These are phyloP conservation scores for Planoprotostelium fungivorum DNA, from an alignment of 78 protist genomes.

Conservation along the genomic window DNA sequence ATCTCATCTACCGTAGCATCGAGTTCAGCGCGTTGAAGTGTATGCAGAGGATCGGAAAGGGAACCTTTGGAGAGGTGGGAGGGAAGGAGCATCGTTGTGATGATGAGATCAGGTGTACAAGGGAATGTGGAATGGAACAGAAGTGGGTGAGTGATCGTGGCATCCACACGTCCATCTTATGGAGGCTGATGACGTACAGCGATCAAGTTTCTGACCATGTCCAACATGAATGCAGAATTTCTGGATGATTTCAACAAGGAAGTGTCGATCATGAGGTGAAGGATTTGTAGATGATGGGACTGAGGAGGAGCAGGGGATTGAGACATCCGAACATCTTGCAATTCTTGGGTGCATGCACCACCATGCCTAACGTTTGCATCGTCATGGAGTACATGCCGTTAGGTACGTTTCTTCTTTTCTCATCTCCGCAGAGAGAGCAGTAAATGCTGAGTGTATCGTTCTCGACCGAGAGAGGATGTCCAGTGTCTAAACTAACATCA, in stretches of 20 bases:
- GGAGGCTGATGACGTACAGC: too few relatives aligned
- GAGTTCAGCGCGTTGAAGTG: not conserved
- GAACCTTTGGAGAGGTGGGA: not conserved
- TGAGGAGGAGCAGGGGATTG: not conserved
- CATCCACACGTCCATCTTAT: too few relatives aligned
- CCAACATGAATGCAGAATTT: not conserved
- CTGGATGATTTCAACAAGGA: not conserved
- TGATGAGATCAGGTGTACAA: not conserved
- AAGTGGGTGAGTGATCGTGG: not conserved
- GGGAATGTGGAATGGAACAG: not conserved
- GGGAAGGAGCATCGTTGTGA: not conserved
- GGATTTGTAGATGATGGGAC: not conserved
- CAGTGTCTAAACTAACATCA: not conserved
- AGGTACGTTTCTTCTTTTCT: too few relatives aligned
- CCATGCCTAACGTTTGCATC: conserved; percentile 62
- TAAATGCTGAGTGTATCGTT: not conserved
- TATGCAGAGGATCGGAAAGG: not conserved
- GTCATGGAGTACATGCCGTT: conserved; percentile 58
- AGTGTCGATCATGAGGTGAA: not conserved
- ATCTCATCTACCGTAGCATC: not conserved
- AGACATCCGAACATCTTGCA: conserved; percentile 72
- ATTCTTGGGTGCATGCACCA: conserved; percentile 52
- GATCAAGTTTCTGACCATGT: not conserved
- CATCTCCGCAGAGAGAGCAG: not conserved
- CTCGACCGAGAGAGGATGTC: not conserved